Percentiles rank a stretch among this genome's conserved stretches.
Conservation (phyloP, 164 flowering plant species). For the Houttuynia cordata region DNA sequence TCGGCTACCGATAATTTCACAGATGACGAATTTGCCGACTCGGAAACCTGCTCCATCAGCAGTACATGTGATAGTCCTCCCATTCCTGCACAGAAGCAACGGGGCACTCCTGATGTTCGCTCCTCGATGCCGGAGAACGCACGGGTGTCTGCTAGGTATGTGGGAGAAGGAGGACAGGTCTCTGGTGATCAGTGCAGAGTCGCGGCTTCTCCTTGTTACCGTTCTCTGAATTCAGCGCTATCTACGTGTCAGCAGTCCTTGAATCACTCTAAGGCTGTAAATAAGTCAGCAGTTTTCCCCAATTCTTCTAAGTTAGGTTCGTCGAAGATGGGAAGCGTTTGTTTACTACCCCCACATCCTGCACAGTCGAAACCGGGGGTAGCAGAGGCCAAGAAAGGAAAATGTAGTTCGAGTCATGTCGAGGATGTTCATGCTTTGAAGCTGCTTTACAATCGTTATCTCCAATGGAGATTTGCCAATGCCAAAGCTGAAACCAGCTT, state of each 20-base stretch:
- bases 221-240: conserved; percentile 15
- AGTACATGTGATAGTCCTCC: conserved; percentile 12
- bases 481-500: conserved; percentile 49
- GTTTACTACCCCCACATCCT: conserved; percentile 23
- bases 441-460: conserved; percentile 44
- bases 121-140: conserved; percentile 22
- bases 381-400: conserved; percentile 29
- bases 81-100: conserved; percentile 5
- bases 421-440: conserved; percentile 46
- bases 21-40: conserved; percentile 6
- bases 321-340: conserved; percentile 1
- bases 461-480: conserved; percentile 73
- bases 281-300: conserved; percentile 7
- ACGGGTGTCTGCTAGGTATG: conserved; percentile 9
- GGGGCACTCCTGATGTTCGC: conserved; percentile 8
- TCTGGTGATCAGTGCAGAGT: conserved; percentile 10
- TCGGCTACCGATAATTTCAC: conserved; percentile 4
- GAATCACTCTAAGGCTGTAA: conserved; percentile 10
- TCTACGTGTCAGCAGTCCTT: conserved; percentile 12
- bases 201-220: conserved; percentile 14
- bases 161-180: conserved; percentile 2
- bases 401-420: conserved; percentile 20
- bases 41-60: conserved; percentile 3
- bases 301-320: conserved; percentile 6
- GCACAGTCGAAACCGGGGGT: conserved; percentile 6